Base-by-base conservation (phyloP, 352 stramenopile genomes). In the Phytophthora sp. region DNA sequence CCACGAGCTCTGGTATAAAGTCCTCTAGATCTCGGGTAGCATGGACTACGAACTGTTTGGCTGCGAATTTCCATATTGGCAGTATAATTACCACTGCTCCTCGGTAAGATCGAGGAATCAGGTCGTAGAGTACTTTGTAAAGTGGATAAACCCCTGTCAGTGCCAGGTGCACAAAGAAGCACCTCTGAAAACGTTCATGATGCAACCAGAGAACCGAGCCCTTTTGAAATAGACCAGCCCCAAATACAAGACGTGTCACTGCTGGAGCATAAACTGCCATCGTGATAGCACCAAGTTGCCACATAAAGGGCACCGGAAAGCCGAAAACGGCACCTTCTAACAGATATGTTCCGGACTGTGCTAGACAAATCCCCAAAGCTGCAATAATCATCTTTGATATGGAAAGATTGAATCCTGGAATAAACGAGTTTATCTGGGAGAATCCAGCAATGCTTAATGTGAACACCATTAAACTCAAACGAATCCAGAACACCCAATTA, bases 231-330 rank as follows among this genome's bases (percentile, higher is more conserved):
- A 58, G 24, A 20, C 5, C 55, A 13, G 37, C 8, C 5, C 62
- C 54, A 2, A 71, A 56, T 0, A 49, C 43, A 1, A 66, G 26
- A 4, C 44, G 32, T 5, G 53, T 50, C 30, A 57, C 17, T 13
- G 13, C 15, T 31, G 55, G 45, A 1, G 41, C 43, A 21, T 49
- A 53, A 17, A 70, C 28, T 23, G 24, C 54, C 28, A 42, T 56
- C n/a, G 62, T 50, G 18, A 70, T 44, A 12, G 55, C 34, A n/a
- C 38, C 48, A 9, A 62, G 15, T 20, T 70, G 62, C 39, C 30
- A 56, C 54, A 62, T 54, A 34, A 66, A 65, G 5, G 62, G 62
- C 20, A 70, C 46, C 21, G 62, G 61, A 20, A 70, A 70, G 0
- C 46, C 62, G 24, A 70, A 35, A 0, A 55, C 26, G 6, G 7